Conservation (phyloP, 2,329 filamentous ascomycete genomes). For the Apiospora phragmitis region DNA sequence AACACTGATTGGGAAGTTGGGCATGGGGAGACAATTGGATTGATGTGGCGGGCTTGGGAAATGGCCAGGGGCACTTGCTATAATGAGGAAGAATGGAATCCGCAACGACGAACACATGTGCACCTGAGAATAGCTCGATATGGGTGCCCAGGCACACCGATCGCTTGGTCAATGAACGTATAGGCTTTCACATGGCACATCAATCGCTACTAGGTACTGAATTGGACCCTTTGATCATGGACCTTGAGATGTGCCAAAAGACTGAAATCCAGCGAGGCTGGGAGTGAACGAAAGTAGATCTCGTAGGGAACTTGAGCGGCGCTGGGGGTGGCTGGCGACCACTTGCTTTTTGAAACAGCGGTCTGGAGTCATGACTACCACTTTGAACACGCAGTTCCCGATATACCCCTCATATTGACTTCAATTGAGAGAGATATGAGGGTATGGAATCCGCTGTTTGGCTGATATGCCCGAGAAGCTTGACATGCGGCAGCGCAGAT, state of each 20-base stretch:
- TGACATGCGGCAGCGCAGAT: background rate
- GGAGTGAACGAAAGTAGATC: background rate
- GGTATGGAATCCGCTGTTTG: too few relatives aligned
- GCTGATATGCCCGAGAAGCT: background rate
- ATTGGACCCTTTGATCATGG: background rate
- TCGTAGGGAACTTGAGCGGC: background rate
- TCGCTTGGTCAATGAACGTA: background rate
- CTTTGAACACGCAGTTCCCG: background rate
- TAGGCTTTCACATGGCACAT: background rate
- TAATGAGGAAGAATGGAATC: background rate
- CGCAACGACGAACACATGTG: background rate
- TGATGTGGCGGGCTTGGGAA: background rate
- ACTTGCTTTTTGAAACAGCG: background rate
- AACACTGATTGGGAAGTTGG: background rate
- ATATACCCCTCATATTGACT: background rate
- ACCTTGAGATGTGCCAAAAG: background rate
- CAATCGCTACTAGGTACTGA: background rate
- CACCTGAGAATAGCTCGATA: background rate
- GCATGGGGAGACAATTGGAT: background rate
- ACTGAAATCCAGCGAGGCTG: too few relatives aligned
- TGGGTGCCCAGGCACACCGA: background rate
- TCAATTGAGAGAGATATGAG: background rate
- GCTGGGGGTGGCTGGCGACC: background rate
- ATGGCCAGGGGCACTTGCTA: background rate
- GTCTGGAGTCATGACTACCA: background rate